phyloP scores from a whole-genome alignment of 306 rosid genomes.

The Chamaecrista fasciculata region DNA sequence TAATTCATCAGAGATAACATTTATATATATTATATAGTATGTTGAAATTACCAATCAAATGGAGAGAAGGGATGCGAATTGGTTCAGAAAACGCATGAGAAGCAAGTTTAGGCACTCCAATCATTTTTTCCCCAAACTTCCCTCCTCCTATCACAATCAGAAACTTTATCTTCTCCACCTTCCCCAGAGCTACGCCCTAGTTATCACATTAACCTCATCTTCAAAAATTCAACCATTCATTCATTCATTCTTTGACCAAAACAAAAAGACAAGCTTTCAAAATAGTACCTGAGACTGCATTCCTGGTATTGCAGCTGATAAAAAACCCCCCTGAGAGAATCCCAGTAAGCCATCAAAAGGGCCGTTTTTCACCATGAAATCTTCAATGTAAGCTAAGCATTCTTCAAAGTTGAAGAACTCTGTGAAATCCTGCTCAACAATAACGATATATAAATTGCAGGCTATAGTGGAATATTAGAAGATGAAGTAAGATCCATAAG shows the following conservation, averaged over 20 bases:
- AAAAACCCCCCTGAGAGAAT: constrained; percentile 49
- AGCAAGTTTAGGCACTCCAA: constrained; percentile 49
- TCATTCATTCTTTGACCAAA: background rate
- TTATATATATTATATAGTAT: no score
- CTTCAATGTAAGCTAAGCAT: constrained; percentile 44
- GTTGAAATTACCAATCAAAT: constrained; percentile 41
- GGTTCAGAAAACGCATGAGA: constrained; percentile 47
- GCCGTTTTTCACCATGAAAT: constrained; percentile 51
- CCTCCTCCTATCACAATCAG: constrained; percentile 43
- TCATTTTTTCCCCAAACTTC: constrained; percentile 40
- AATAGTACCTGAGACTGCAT: constrained; percentile 49
- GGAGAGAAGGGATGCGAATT: constrained; percentile 41
- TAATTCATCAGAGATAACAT: background rate
- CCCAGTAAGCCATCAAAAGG: constrained; percentile 63
- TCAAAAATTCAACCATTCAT: background rate
- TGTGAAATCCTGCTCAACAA: background rate
- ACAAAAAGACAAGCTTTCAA: background rate
- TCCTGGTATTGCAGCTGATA: constrained; percentile 49
- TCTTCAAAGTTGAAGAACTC: constrained; percentile 36
- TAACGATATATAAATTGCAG: background rate
- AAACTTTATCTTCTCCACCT: constrained; percentile 45
- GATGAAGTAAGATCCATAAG: background rate
- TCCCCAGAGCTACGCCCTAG: constrained; percentile 51
- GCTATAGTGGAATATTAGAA: background rate
- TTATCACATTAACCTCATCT: background rate